Base-by-base conservation (phyloP, 2,329 filamentous ascomycete genomes). In the Reticulascus tulasneorum region DNA sequence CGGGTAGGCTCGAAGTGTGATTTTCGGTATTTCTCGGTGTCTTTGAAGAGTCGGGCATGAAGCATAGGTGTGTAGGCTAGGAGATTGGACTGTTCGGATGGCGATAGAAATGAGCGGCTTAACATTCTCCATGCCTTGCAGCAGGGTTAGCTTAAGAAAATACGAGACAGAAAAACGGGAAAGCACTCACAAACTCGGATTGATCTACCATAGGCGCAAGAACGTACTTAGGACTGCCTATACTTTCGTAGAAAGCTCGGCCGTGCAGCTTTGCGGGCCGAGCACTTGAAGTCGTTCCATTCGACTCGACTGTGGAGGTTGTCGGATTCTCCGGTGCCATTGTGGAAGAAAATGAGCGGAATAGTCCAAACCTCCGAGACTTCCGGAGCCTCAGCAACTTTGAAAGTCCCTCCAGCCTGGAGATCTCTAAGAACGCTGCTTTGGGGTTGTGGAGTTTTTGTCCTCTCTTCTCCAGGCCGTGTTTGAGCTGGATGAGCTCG, bases 131-230 rank as follows among this genome's bases (percentile, higher is more conserved):
- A 98, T 52, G 91, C 93, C 90, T 95, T 47, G 23, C 15, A 18
- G 7, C 28, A 8, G 21, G 16, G 11, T 17, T 20, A 35, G 27
- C 31, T 29, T 22, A 28, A 29, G 23, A 18, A 16, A 16, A 9
- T n/a, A 9, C n/a, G 13, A 42, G 12, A 15, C 18, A 5, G 17
- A 9, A 22, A 39, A 33, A 44, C 39, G 29, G 13, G 19, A 24
- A 23, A 15, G 16, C 20, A 69, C 83, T 47, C 70, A 95, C 90
- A 68, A 97, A 96, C 69, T 98, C 93, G 21, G 89, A 96, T 61
- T 96, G 87, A 56, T 98, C 91, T 16, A 98, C 93, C 93, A 98
- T 98, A 23, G 93, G 93, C 22, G 93, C 93, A 37, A 98, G 75
- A 20, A 98, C 79, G 47, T 85, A 82, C 63, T 87, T 95, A 3